Evolutionary conservation across 2,329 filamentous ascomycete genomes (phyloP).

Genomic region (Acephala macrosclerotiorum): DNA sequence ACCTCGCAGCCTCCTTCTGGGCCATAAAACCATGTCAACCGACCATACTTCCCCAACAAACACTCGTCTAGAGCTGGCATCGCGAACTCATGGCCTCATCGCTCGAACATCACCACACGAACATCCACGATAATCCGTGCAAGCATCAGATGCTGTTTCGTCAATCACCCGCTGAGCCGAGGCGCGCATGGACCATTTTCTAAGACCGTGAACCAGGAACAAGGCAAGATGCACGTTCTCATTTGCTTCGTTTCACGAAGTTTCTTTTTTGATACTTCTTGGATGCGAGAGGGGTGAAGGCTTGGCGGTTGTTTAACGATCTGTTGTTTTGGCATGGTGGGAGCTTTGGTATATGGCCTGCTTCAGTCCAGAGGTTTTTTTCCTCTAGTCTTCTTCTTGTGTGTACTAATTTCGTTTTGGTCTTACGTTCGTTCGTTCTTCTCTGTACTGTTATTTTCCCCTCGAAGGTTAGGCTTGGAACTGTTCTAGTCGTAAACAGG

Average conservation of each 20-base stretch:
- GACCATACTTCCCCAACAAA: not conserved
- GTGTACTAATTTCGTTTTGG: not conserved
- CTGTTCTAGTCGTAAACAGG: not conserved
- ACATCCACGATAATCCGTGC: not conserved
- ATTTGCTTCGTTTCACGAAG: slow-evolving; percentile 1
- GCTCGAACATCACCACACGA: too few relatives aligned
- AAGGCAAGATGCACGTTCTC: slow-evolving; percentile 7
- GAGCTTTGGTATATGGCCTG: not conserved
- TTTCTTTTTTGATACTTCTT: not conserved
- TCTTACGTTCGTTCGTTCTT: not conserved
- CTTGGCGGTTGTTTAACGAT: not conserved
- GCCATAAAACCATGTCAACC: not conserved
- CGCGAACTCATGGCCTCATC: not conserved
- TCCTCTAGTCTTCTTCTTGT: not conserved
- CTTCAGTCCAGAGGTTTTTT: not conserved
- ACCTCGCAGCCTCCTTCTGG: not conserved
- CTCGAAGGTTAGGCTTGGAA: not conserved
- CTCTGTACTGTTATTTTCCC: not conserved
- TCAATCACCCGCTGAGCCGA: slow-evolving; percentile 5
- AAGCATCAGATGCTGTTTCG: slow-evolving; percentile 7
- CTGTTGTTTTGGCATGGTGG: not conserved
- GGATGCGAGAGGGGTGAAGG: not conserved
- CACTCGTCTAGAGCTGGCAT: not conserved
- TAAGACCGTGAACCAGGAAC: not conserved
- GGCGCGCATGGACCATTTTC: not conserved